Conservation (phyloP, 148 eudicot species). For the Cornus kousa region DNA sequence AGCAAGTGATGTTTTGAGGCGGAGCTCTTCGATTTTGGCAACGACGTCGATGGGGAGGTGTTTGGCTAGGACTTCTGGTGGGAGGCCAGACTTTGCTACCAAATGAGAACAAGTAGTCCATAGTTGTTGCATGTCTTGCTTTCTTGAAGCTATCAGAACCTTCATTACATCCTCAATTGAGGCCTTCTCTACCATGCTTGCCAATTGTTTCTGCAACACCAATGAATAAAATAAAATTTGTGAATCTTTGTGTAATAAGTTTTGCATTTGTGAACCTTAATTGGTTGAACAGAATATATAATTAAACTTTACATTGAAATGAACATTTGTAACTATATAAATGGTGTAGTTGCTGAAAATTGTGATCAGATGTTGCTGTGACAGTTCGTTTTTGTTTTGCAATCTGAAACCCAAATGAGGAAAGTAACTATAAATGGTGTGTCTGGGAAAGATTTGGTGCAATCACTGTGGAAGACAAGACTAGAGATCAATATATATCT, state of each 20-base stretch:
- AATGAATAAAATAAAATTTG: not conserved
- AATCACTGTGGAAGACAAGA: constrained; percentile 65
- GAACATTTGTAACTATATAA: not conserved
- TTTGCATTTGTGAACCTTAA: not conserved
- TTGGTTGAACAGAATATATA: too few relatives aligned
- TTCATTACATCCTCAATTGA: constrained; percentile 98
- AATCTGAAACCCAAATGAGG: constrained; percentile 26
- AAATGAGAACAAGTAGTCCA: constrained; percentile 92
- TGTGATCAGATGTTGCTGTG: constrained; percentile 12
- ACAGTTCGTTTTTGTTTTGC: constrained; percentile 16
- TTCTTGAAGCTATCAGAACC: constrained; percentile 85
- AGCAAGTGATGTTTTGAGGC: constrained; percentile 59
- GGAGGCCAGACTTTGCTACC: constrained; percentile 88
- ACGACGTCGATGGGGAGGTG: constrained; percentile 89
- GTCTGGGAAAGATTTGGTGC: constrained; percentile 23
- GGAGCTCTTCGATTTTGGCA: constrained; percentile 79
- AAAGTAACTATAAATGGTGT: too few relatives aligned
- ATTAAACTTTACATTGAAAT: not conserved
- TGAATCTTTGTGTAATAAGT: too few relatives aligned
- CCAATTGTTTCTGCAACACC: constrained; percentile 78
- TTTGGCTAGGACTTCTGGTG: constrained; percentile 82
- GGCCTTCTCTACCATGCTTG: constrained; percentile 90
- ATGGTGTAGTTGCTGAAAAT: not conserved
- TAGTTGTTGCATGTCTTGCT: constrained; percentile 89
- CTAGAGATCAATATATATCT: constrained; percentile 35